Conservation (phyloP, 2,329 filamentous ascomycete genomes). For the Dothideomycetes sp. region DNA sequence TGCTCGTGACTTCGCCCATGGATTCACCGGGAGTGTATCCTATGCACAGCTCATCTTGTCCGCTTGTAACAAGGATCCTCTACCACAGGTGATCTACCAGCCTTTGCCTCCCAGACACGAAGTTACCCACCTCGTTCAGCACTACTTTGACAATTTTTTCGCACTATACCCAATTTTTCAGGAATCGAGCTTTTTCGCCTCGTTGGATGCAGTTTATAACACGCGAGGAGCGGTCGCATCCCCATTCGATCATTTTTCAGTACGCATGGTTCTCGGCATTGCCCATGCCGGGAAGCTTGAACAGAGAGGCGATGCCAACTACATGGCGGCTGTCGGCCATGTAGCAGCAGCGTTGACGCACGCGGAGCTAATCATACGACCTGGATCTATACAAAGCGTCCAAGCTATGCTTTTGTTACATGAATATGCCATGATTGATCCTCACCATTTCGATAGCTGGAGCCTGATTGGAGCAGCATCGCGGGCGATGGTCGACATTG, state of each 20-base stretch:
- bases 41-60: conserved; percentile 81
- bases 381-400: conserved; percentile 74
- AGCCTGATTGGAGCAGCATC: conserved; percentile 85
- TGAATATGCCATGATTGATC: conserved; percentile 82
- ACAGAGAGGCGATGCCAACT: conserved; percentile 50
- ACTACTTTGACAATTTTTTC: conserved; percentile 77
- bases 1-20: conserved; percentile 74
- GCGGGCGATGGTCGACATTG: conserved; percentile 76
- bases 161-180: conserved; percentile 72
- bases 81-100: conserved; percentile 50
- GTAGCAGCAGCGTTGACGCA: conserved; percentile 59
- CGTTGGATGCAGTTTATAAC: conserved; percentile 67
- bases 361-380: conserved; percentile 72
- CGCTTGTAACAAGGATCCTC: conserved; percentile 62
- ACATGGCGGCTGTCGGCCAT: conserved; percentile 49
- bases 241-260: conserved; percentile 65
- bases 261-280: conserved; percentile 84
- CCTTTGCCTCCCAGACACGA: conserved; percentile 60
- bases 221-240: not conserved
- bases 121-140: conserved; percentile 60
- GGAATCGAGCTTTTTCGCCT: conserved; percentile 65
- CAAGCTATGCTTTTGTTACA: conserved; percentile 79
- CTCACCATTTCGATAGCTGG: conserved; percentile 87
- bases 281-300: conserved; percentile 64
- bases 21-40: conserved; percentile 69